phyloP scores from a whole-genome alignment of 805 yeast species.

The Maudiozyma pseudohumilis region DNA sequence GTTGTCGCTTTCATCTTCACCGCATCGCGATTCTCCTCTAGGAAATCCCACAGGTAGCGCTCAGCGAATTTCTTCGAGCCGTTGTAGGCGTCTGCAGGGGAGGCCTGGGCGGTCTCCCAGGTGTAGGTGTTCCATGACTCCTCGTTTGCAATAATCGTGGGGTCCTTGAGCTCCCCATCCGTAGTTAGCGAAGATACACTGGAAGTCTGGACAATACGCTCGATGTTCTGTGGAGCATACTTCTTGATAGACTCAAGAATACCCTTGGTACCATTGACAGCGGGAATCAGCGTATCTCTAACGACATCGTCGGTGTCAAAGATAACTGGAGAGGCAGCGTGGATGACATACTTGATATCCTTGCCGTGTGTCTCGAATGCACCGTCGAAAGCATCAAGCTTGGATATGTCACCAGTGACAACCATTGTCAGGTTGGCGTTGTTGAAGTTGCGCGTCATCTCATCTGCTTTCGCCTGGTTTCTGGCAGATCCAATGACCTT shows the following conservation, averaged over 20 bases:
- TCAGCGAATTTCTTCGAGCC: conserved; percentile 48
- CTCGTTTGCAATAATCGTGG: conserved; percentile 22
- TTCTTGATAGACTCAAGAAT: conserved; percentile 35
- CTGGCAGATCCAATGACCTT: conserved; percentile 44
- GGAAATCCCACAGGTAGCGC: conserved; percentile 43
- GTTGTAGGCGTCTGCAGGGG: conserved; percentile 23
- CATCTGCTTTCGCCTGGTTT: conserved; percentile 34
- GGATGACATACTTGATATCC: conserved; percentile 37
- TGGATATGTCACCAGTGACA: conserved; percentile 29
- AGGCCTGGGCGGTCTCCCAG: conserved; percentile 16
- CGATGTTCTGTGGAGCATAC: conserved; percentile 33
- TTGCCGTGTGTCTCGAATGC: conserved; percentile 31
- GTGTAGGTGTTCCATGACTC: conserved; percentile 30
- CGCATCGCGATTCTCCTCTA: conserved; percentile 28
- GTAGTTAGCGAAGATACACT: conserved; percentile 39
- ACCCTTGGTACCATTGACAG: conserved; percentile 41
- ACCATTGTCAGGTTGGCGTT: conserved; percentile 21
- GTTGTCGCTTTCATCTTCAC: conserved; percentile 32
- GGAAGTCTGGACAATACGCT: conserved; percentile 42
- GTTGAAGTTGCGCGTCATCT: conserved; percentile 25
- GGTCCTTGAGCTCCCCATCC: conserved; percentile 14
- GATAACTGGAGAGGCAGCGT: conserved; percentile 40
- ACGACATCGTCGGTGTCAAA: conserved; percentile 33
- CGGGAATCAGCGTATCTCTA: conserved; percentile 41
- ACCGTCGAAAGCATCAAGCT: conserved; percentile 35